Evolutionary conservation across 352 stramenopile species (phyloP), one percentile per base, ranked within the genome.

Genomic region (Pythium rhizo-oryzae): DNA sequence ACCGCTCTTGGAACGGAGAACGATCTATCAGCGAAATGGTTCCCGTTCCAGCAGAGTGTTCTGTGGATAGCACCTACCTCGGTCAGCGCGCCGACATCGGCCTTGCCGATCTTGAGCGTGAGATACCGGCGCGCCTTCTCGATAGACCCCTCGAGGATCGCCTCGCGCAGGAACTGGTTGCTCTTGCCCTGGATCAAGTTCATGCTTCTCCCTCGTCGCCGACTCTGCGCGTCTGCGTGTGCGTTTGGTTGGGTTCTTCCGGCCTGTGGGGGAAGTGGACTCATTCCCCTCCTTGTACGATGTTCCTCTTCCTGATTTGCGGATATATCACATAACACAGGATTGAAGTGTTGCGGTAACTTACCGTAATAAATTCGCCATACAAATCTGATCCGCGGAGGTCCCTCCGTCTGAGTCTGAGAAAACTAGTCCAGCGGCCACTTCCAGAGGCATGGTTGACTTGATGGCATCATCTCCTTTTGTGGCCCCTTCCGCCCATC

Each of bases 151-250:
- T 94, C 87, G 23, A 94, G 77, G 69, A 94, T 94, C 21, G 87
- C 83, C 54, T 94, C 87, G 41, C 84, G 84, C 56, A 94, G 73
- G 71, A 90, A 93, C 73, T 93, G 85, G 67, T 94, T 94, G 72
- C 85, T 94, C 80, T 93, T 94, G 60, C 82, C 82, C 69, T 94
- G 84, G 69, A 94, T 78, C 58, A 94, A 68, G 65, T 94, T 94
- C 86, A 94, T 93, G 15, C 11, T 71, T 23, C 12, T 43, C 51
- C 25, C 24, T 57, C 16, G 7, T 37, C 15, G 2, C 39, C n/a
- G n/a, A n/a, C n/a, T n/a, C 49, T n/a, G 35, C 19, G 23, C 49
- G 49, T 47, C 41, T 47, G 15, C 12, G 4, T 41, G 8, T 41
- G 35, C 15, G 11, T 16, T 47, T 47, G 37, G 2, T 18, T 12